Percentiles rank a stretch among this genome's conserved stretches.
phyloP scores from a whole-genome alignment of 2,329 filamentous ascomycete species.

The Colletotrichum costaricense region DNA sequence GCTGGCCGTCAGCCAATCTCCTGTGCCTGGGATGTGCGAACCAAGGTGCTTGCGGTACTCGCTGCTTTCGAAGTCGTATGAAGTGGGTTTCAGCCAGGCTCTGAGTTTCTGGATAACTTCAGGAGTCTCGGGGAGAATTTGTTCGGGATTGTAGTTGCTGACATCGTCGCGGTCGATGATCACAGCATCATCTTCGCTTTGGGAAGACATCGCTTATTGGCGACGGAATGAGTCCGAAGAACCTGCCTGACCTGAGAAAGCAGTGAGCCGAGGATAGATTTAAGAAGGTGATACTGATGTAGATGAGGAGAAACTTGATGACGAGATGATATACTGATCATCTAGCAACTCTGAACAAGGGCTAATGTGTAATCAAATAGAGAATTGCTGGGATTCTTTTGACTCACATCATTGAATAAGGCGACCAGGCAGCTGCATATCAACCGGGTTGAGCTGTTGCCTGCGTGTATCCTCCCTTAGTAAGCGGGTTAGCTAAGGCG shows the following conservation, averaged over 20 bases:
- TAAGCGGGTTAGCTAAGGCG: background rate
- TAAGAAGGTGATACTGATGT: too few species aligned
- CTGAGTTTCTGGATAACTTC: constrained; percentile 38
- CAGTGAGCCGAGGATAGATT: too few species aligned
- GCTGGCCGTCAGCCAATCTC: constrained; percentile 35
- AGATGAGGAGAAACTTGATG: too few species aligned
- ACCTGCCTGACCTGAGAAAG: too few species aligned
- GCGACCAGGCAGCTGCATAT: too few species aligned
- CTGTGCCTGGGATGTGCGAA: constrained; percentile 39
- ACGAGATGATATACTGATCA: too few species aligned
- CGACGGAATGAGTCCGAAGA: too few species aligned
- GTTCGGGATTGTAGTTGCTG: constrained; percentile 46
- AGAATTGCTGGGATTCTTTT: too few species aligned
- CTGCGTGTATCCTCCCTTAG: background rate
- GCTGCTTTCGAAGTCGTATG: constrained; percentile 40
- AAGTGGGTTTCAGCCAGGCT: constrained; percentile 45
- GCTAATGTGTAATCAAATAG: too few species aligned
- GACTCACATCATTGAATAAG: too few species aligned
- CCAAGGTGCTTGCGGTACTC: constrained; percentile 43
- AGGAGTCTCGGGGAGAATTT: constrained; percentile 44
- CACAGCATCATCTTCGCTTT: constrained; percentile 38
- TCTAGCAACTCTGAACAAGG: too few species aligned
- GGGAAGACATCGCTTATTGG: background rate
- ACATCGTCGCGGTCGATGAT: constrained; percentile 43
- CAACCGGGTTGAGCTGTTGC: too few species aligned